These are phyloP conservation scores for Orbilia ellipsospora DNA, from an alignment of 2,329 filamentous ascomycete species.

Conservation along the genomic window DNA sequence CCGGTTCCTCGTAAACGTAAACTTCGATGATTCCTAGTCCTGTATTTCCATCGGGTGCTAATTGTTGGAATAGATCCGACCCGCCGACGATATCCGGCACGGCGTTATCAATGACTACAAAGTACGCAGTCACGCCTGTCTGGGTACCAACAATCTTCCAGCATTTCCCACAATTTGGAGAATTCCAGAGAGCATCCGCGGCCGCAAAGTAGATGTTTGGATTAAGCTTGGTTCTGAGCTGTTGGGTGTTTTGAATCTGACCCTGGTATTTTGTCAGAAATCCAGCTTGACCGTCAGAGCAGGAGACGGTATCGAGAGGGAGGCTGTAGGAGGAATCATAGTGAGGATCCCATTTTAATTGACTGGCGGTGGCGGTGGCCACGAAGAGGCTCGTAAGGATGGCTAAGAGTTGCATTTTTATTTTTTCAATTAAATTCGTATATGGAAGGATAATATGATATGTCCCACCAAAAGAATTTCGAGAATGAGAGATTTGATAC, in stretches of 20 bases:
- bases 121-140: neutral
- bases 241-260: neutral
- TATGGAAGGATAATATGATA: too few relatives aligned
- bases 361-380: slow-evolving; percentile 25
- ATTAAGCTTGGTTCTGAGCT: slow-evolving; percentile 33
- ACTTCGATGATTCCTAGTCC: neutral
- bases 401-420: slow-evolving; percentile 44
- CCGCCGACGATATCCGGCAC: slow-evolving; percentile 11
- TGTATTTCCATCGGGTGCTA: neutral
- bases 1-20: slow-evolving; percentile 5
- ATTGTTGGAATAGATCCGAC: slow-evolving; percentile 15
- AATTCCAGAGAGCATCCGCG: slow-evolving; percentile 66
- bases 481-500: too few relatives aligned
- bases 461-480: too few relatives aligned
- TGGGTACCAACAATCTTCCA: slow-evolving; percentile 66
- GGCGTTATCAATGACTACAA: slow-evolving; percentile 19
- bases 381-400: slow-evolving; percentile 24
- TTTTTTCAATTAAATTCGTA: slow-evolving; percentile 19
- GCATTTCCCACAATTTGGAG: slow-evolving; percentile 70
- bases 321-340: slow-evolving; percentile 16
- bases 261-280: slow-evolving; percentile 24
- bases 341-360: slow-evolving; percentile 25
- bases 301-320: slow-evolving; percentile 27
- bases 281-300: slow-evolving; percentile 42
- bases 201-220: slow-evolving; percentile 66